These are phyloP conservation scores for Avena sativa DNA, from an alignment of 176 grass and related monocot genomes.

Conservation along the genomic window DNA sequence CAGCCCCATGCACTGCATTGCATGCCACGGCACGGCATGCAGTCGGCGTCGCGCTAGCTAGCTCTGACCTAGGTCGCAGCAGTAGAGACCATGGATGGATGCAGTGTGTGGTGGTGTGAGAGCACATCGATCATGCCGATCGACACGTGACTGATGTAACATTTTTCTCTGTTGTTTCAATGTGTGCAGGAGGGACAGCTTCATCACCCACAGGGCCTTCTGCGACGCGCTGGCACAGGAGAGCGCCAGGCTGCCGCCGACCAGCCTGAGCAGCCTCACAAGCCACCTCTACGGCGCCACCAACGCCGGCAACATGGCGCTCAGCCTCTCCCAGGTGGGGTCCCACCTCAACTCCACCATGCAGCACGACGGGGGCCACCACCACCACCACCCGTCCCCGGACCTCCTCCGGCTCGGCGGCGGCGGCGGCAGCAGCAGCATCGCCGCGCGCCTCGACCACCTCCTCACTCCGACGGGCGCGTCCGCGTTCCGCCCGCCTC, in stretches of 20 bases:
- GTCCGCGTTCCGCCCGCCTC: conserved; percentile 70
- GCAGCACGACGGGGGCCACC: conserved; percentile 50
- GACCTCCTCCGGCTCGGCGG: conserved; percentile 62
- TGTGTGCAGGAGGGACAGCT: conserved; percentile 87
- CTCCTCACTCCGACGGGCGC: conserved; percentile 60
- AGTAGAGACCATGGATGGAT: too few species aligned
- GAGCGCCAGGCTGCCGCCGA: conserved; percentile 74
- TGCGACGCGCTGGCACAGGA: conserved; percentile 93
- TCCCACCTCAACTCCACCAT: conserved; percentile 64
- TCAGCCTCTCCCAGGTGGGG: conserved; percentile 77
- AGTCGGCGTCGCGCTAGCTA: background rate
- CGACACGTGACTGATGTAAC: conserved; percentile 16
- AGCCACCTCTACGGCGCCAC: conserved; percentile 68
- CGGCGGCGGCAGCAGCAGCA: conserved; percentile 13
- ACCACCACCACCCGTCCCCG: conserved; percentile 54
- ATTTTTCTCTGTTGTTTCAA: background rate
- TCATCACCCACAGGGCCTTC: conserved; percentile 98
- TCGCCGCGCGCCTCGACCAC: conserved; percentile 70
- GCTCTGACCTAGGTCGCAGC: conserved; percentile 17
- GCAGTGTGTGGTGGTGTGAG: background rate
- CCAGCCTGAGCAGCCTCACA: conserved; percentile 66
- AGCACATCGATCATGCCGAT: background rate
- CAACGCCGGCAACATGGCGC: conserved; percentile 69
- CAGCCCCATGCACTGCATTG: conserved; percentile 11
- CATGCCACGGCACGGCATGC: conserved; percentile 8